Base-by-base conservation (phyloP, 805 yeast genomes). In the Candida koratica region DNA sequence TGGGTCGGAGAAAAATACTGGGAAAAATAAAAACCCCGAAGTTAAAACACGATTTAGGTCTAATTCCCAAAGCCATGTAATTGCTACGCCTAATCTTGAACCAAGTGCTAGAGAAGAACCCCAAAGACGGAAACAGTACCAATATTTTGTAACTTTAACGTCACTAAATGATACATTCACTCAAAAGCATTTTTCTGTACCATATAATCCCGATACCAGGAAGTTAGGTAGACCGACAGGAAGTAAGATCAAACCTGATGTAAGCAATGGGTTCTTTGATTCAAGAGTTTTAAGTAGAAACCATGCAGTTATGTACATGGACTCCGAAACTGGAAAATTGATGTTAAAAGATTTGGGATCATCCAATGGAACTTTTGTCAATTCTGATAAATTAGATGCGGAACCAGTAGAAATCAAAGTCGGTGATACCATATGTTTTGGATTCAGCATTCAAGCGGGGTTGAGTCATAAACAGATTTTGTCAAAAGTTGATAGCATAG, bases 351-450 rank as follows among this genome's bases (percentile, higher is more conserved):
- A 93, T 61, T 72, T 88, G 52, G 87, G 88, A 39, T 83, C 95
- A 2, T 84, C 96, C 16, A 93, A 93, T 59, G 99, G 99, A 7
- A 90, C 98, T 0, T 94, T 83, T 56, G 76, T 93, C 32, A 93
- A 93, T 56, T 85, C 80, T 22, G 68, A 62, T 27, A 79, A 88
- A 43, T 69, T 93, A 8, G 73, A 76, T 26, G 63, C 71, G 11
- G 85, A 79, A 25, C 65, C 73, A 0, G 76, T 75, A 14, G 85
- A 80, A 46, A 60, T 93, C 33, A 71, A 78, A 38, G 68, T 79
- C n/a, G 89, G 85, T 17, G 98, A 93, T 58, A 69, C 76, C n/a
- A 71, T 93, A n/a, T 94, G 90, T 51, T 64, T 93, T 37, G 99
- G 99, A 1, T 87, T 95, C 34, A 95, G 94, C 51, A 84, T 93